Conservation (phyloP, 257 asterid species). For the Nyctanthes arbortristis region DNA sequence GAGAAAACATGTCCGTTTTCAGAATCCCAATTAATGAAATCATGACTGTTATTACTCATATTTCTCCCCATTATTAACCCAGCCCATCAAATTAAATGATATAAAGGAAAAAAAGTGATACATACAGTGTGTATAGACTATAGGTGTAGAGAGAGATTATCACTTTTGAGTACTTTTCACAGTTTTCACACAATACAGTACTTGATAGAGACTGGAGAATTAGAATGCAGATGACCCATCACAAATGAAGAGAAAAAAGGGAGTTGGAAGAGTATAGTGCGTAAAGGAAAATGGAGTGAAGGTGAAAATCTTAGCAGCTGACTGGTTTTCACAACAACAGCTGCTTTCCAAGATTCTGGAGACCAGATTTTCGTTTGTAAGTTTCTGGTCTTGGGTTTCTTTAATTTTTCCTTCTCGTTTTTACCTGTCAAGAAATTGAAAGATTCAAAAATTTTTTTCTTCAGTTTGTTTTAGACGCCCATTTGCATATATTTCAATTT, state of each 20-base stretch:
- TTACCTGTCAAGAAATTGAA: slow-evolving; percentile 10
- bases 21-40: slow-evolving; percentile 25
- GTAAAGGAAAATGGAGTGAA: slow-evolving; percentile 48
- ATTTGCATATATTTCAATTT: slow-evolving; percentile 18
- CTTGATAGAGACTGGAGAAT: slow-evolving; percentile 25
- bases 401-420: background rate
- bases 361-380: slow-evolving; percentile 31
- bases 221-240: slow-evolving; percentile 28
- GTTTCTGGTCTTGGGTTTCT: slow-evolving; percentile 20
- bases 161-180: slow-evolving; percentile 25
- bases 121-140: background rate
- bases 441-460: slow-evolving; percentile 20
- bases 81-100: background rate
- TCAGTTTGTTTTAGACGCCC: slow-evolving; percentile 26
- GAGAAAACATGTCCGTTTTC: slow-evolving; percentile 17
- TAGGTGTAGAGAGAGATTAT: background rate
- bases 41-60: slow-evolving; percentile 18
- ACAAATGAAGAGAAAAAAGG: slow-evolving; percentile 17
- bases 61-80: slow-evolving; percentile 3
- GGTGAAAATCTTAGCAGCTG: slow-evolving; percentile 51
- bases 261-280: slow-evolving; percentile 11
- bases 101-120: background rate
- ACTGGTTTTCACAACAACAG: slow-evolving; percentile 48
- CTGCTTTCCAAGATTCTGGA: slow-evolving; percentile 57
- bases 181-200: slow-evolving; percentile 39